phyloP scores from a whole-genome alignment of 768 basidiomycete genomes.

The Pholiota conissans region DNA sequence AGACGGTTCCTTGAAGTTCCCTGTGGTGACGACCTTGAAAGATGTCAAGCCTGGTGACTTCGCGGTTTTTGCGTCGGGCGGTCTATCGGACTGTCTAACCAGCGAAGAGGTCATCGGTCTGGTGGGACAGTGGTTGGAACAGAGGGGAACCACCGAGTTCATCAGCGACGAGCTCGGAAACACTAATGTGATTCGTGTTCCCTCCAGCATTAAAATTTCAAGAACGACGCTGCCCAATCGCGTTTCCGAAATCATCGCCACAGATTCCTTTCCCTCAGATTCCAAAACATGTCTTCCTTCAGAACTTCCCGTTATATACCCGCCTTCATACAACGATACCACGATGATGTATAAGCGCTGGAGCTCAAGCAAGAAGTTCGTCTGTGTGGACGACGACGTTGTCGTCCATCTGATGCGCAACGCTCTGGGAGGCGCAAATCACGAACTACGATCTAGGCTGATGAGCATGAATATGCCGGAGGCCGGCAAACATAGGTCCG shows the following conservation, averaged over 20 bases:
- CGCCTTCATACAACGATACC: conserved; percentile 24
- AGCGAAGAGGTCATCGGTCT: too few relatives aligned
- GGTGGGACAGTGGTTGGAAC: conserved; percentile 11
- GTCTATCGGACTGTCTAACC: too few relatives aligned
- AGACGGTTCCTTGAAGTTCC: conserved; percentile 46
- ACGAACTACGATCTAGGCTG: too few relatives aligned
- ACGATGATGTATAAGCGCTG: conserved; percentile 38
- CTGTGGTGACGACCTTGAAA: conserved; percentile 20
- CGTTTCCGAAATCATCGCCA: neutral
- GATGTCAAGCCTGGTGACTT: too few relatives aligned
- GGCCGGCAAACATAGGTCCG: too few relatives aligned
- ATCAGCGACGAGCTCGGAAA: neutral
- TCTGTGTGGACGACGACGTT: conserved; percentile 43
- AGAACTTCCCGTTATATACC: conserved; percentile 33
- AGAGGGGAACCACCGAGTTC: conserved; percentile 11
- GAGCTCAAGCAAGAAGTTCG: conserved; percentile 36
- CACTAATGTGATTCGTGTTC: neutral
- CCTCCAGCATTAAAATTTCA: neutral
- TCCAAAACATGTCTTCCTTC: conserved; percentile 7
- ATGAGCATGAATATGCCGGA: too few relatives aligned
- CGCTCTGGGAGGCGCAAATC: conserved; percentile 52
- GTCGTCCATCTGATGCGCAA: conserved; percentile 54
- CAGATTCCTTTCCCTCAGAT: neutral
- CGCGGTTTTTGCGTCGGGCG: too few relatives aligned
- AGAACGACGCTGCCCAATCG: neutral